A percentile compares a stretch with the other conserved stretches of the same genome.
These are phyloP conservation scores for Boletus insuetus DNA, from an alignment of 768 basidiomycete species.

Conservation along the genomic window DNA sequence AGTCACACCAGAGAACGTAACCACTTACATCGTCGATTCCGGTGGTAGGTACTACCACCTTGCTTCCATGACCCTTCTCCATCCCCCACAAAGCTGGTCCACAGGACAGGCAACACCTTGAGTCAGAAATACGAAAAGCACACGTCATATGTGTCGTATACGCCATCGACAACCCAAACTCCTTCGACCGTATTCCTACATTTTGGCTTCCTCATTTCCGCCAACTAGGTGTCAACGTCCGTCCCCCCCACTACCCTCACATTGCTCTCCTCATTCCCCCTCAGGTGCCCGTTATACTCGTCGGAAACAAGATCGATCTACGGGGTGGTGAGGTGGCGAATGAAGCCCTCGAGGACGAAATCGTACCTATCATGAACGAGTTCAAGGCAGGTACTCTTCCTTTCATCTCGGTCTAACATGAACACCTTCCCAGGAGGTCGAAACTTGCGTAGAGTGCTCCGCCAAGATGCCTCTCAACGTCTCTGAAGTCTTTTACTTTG, in stretches of 20 bases:
- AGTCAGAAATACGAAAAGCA: slow-evolving; percentile 93
- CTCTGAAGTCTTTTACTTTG: slow-evolving; percentile 97
- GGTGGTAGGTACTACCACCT: slow-evolving; percentile 60
- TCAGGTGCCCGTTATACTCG: slow-evolving; percentile 93
- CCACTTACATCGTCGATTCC: slow-evolving; percentile 96
- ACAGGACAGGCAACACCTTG: slow-evolving; percentile 83
- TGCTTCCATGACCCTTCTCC: slow-evolving; percentile 1
- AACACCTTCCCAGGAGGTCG: slow-evolving; percentile 73
- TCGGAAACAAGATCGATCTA: slow-evolving; percentile 98
- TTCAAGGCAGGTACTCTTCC: slow-evolving; percentile 70
- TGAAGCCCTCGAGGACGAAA: slow-evolving; percentile 91
- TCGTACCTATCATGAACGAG: slow-evolving; percentile 95
- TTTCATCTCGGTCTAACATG: neutral
- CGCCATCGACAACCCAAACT: slow-evolving; percentile 92
- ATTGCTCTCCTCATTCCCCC: slow-evolving; percentile 5
- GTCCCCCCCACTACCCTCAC: slow-evolving; percentile 19
- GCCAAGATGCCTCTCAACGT: slow-evolving; percentile 88
- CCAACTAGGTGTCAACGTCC: slow-evolving; percentile 91
- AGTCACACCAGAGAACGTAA: slow-evolving; percentile 96
- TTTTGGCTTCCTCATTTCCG: slow-evolving; percentile 97
- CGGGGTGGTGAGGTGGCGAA: slow-evolving; percentile 93
- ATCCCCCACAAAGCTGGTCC: slow-evolving; percentile 60
- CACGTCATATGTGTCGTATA: slow-evolving; percentile 99
- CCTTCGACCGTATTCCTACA: slow-evolving; percentile 96
- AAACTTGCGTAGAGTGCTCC: slow-evolving; percentile 97